These are phyloP conservation scores for Jaltomata sinuosa DNA, from an alignment of 257 asterid species.

Conservation along the genomic window DNA sequence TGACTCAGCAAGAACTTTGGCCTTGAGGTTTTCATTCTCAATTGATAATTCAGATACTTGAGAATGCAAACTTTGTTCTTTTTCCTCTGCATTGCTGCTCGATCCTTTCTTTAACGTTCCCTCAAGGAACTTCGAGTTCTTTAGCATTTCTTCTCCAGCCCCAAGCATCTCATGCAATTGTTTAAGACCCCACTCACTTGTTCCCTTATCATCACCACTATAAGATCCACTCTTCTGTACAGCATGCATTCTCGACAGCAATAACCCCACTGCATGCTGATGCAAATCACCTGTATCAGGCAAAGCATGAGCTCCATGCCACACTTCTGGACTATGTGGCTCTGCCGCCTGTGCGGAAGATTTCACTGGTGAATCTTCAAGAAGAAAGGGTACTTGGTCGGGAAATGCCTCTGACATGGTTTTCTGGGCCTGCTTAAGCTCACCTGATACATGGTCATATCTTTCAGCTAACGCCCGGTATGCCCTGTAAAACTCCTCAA, in stretches of 20 bases:
- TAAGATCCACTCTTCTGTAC: conserved; percentile 4
- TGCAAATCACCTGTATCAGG: conserved; percentile 23
- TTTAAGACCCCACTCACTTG: conserved; percentile 34
- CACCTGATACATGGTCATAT: conserved; percentile 56
- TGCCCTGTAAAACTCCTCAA: conserved; percentile 4
- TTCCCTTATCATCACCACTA: conserved; percentile 20
- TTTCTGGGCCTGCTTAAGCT: conserved; percentile 80
- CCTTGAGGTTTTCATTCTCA: conserved; percentile 40
- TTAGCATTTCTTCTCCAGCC: conserved; percentile 11
- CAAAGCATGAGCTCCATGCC: conserved; percentile 17
- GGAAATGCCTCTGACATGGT: conserved; percentile 84
- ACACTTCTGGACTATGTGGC: conserved; percentile 39
- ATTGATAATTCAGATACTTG: conserved; percentile 24
- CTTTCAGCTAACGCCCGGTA: background rate
- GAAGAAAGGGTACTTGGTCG: conserved; percentile 56
- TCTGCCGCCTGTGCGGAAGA: conserved; percentile 25
- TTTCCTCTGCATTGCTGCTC: conserved; percentile 9
- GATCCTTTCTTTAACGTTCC: conserved; percentile 5
- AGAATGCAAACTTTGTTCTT: conserved; percentile 18
- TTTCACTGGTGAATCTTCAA: conserved; percentile 55
- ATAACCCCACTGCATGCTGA: conserved; percentile 10
- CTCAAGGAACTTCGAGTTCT: conserved; percentile 16
- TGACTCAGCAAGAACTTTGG: conserved; percentile 37
- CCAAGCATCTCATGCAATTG: conserved; percentile 51
- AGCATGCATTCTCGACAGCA: conserved; percentile 9